Percentiles rank a stretch among this genome's conserved stretches.
Evolutionary conservation across 169 alveolate species (phyloP).

Genomic region (Miamiensis avidus): DNA sequence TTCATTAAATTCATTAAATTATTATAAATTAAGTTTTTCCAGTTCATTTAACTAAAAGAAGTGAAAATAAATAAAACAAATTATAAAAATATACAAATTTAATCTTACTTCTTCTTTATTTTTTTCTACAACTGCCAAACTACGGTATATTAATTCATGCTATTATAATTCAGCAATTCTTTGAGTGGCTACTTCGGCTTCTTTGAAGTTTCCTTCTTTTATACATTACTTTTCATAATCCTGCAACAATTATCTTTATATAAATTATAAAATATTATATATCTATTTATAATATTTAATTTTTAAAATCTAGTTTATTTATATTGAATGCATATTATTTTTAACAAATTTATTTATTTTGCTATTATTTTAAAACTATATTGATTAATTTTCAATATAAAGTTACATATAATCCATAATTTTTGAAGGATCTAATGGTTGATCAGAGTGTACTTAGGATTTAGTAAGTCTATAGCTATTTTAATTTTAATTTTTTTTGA

Average conservation of each 20-base stretch:
- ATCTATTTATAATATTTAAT: too few relatives aligned
- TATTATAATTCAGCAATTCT: slow-evolving; percentile 15
- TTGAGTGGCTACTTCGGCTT: slow-evolving; percentile 19
- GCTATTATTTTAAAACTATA: too few relatives aligned
- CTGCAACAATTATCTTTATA: background rate
- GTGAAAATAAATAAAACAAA: background rate
- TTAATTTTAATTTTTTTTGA: too few relatives aligned
- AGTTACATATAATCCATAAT: slow-evolving; percentile 18
- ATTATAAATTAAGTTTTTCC: slow-evolving; percentile 18
- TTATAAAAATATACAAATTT: background rate
- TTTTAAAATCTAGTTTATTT: too few relatives aligned
- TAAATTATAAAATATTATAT: background rate
- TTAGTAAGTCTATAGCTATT: too few relatives aligned
- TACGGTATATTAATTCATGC: slow-evolving; percentile 24
- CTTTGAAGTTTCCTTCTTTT: slow-evolving; percentile 22
- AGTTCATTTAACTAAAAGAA: slow-evolving; percentile 7
- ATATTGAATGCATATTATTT: too few relatives aligned
- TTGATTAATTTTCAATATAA: background rate
- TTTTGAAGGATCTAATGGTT: slow-evolving; percentile 22
- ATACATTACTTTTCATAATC: slow-evolving; percentile 25
- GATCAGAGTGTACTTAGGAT: too few relatives aligned
- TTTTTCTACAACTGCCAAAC: slow-evolving; percentile 20
- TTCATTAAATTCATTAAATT: slow-evolving; percentile 29
- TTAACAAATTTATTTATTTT: too few relatives aligned
- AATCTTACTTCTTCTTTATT: slow-evolving; percentile 25